Evolutionary conservation across 805 yeast species (phyloP).

Genomic region (Metschnikowia lachancei): DNA sequence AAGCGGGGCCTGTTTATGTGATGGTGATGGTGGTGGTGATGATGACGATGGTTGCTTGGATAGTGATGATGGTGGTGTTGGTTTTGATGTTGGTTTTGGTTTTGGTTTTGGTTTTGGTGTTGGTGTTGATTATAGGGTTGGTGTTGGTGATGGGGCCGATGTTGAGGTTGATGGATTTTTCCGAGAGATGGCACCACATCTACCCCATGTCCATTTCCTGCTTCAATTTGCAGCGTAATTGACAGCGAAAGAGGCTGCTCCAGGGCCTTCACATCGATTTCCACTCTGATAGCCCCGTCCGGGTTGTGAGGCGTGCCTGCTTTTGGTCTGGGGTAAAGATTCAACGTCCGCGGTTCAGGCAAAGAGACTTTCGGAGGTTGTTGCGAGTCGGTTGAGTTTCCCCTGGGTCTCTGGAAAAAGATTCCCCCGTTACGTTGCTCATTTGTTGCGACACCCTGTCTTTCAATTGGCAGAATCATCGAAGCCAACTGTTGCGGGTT

Average conservation of each 20-base stretch:
- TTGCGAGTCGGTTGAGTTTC: background rate
- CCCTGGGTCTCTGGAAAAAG: background rate
- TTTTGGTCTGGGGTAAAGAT: conserved; percentile 4
- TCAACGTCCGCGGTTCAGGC: conserved; percentile 11
- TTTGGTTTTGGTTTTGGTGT: background rate
- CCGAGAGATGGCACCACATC: background rate
- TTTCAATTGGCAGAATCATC: conserved; percentile 6
- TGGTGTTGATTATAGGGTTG: conserved; percentile 19
- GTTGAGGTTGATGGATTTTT: background rate
- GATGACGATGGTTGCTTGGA: conserved; percentile 10
- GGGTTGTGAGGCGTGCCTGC: background rate
- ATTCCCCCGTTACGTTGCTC: background rate
- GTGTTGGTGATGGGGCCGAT: conserved; percentile 6
- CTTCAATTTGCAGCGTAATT: background rate
- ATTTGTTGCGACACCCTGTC: background rate
- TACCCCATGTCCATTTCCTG: background rate
- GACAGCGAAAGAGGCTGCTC: background rate
- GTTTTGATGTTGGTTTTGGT: background rate
- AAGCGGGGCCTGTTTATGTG: background rate
- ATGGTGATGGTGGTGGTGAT: conserved; percentile 17
- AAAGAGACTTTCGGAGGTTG: conserved; percentile 1
- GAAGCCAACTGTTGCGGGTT: conserved; percentile 6
- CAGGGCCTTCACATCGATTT: background rate
- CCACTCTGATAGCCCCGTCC: background rate
- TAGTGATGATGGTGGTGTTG: conserved; percentile 13